Evolutionary conservation across 345 rosid genomes (phyloP).

Genomic region (Mercurialis annua): DNA sequence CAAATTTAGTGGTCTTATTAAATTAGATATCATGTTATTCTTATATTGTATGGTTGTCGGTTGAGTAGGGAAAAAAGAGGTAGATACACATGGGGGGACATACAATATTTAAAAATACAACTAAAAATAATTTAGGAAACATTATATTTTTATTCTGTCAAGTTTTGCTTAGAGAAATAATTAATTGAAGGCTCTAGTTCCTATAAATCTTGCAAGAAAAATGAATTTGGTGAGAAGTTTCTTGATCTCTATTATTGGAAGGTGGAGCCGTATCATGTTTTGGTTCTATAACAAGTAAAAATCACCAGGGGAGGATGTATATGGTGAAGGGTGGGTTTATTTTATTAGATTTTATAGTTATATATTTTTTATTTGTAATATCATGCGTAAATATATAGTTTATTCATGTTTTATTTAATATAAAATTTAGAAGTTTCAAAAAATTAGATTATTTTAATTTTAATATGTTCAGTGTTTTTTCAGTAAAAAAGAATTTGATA

Average conservation of each 20-base stretch:
- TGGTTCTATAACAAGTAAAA: not conserved
- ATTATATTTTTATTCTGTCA: conserved; percentile 42
- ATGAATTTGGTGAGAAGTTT: conserved; percentile 11
- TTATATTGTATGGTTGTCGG: conserved; percentile 31
- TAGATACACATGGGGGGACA: conserved; percentile 30
- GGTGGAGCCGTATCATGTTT: conserved; percentile 1
- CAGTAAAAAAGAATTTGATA: too few relatives aligned
- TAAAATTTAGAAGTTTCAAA: too few relatives aligned
- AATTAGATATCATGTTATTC: too few relatives aligned
- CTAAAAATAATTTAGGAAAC: conserved; percentile 35
- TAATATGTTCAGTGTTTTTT: too few relatives aligned
- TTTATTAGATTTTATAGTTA: too few relatives aligned
- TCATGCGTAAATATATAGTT: too few relatives aligned
- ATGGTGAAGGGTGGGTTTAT: too few relatives aligned
- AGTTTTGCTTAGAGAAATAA: not conserved
- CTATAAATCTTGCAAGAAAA: not conserved
- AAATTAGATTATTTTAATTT: too few relatives aligned
- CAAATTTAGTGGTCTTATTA: too few relatives aligned
- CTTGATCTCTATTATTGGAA: conserved; percentile 2
- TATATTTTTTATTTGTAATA: too few relatives aligned
- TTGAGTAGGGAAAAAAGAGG: conserved; percentile 25
- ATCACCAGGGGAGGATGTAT: too few relatives aligned
- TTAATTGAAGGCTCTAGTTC: not conserved
- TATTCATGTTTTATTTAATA: too few relatives aligned
- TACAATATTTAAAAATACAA: conserved; percentile 38